Percentiles rank a stretch among this genome's conserved stretches.
These are phyloP conservation scores for Nemania sp. DNA, from an alignment of 2,329 filamentous ascomycete genomes.

Conservation along the genomic window DNA sequence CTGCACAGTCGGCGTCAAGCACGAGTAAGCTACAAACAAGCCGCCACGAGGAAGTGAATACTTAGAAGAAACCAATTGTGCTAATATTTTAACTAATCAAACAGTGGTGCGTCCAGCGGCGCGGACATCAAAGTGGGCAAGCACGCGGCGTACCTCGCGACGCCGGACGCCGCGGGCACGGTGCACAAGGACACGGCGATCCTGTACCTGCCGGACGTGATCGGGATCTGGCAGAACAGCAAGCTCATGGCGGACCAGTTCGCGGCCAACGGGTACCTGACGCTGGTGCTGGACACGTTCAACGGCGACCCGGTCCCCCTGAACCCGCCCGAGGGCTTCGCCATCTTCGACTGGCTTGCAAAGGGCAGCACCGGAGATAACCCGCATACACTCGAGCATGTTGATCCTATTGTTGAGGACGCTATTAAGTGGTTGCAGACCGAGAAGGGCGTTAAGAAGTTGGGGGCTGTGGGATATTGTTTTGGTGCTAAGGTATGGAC, in stretches of 20 bases:
- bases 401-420: constrained; percentile 53
- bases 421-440: constrained; percentile 62
- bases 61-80: neutral
- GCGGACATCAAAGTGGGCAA: constrained; percentile 50
- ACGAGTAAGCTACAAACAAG: constrained; percentile 49
- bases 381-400: constrained; percentile 49
- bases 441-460: constrained; percentile 57
- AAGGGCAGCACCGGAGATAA: constrained; percentile 52
- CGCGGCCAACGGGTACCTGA: constrained; percentile 72
- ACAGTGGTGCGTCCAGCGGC: constrained; percentile 54
- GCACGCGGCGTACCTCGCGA: constrained; percentile 56
- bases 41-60: neutral
- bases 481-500: constrained; percentile 68
- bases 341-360: constrained; percentile 48
- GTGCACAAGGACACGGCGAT: constrained; percentile 48
- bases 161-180: constrained; percentile 43
- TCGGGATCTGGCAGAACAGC: constrained; percentile 60
- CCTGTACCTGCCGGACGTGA: constrained; percentile 53
- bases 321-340: constrained; percentile 50
- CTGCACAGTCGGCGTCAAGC: constrained; percentile 56
- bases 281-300: constrained; percentile 72
- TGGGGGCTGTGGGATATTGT: constrained; percentile 73
- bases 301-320: constrained; percentile 64
- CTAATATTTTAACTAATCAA: constrained; percentile 6
- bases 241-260: constrained; percentile 74